Evolutionary conservation across 495 filamentous ascomycete genomes (phyloP).

Genomic region (Tuber umbilicatum): DNA sequence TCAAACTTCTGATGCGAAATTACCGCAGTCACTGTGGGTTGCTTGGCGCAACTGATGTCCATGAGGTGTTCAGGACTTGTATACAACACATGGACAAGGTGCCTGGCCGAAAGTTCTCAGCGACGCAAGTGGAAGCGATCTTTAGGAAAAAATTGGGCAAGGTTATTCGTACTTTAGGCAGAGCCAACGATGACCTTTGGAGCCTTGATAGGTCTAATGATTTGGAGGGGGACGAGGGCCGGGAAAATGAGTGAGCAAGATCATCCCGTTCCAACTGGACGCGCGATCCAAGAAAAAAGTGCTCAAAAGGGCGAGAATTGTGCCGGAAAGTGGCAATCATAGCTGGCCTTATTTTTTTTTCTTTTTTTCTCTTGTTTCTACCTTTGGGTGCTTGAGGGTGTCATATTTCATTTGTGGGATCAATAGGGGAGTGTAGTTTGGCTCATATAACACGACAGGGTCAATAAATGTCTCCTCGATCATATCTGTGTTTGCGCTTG

Average conservation of each 20-base stretch:
- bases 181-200: not conserved
- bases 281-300: not conserved
- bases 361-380: not conserved
- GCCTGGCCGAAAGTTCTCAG: not conserved
- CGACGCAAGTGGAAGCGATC: not conserved
- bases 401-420: not conserved
- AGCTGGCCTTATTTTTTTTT: not conserved
- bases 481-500: not conserved
- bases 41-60: not conserved
- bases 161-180: not conserved
- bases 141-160: not conserved
- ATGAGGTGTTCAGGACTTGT: not conserved
- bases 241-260: not conserved
- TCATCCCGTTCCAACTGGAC: not conserved
- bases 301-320: too few species aligned
- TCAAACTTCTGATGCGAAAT: not conserved
- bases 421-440: not conserved
- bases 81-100: conserved; percentile 1
- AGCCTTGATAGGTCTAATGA: not conserved
- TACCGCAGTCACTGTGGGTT: not conserved
- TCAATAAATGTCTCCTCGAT: not conserved
- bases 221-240: not conserved
- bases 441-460: not conserved
- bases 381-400: not conserved
- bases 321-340: not conserved